Evolutionary conservation across 805 yeast species (phyloP).

Genomic region (Ogataea saltuana): DNA sequence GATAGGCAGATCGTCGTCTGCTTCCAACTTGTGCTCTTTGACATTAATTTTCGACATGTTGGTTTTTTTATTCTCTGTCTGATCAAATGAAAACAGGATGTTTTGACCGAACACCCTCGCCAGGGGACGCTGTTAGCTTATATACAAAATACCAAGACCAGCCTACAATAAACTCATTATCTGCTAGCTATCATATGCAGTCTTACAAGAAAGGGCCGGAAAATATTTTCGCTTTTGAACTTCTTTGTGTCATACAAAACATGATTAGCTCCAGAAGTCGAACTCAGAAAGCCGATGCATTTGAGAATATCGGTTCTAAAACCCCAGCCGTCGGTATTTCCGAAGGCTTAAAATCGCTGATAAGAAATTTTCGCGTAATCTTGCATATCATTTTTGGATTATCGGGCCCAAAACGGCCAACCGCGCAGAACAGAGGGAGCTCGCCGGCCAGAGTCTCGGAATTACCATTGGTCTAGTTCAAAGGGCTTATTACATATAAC

Average conservation of each 20-base stretch:
- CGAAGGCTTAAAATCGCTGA: slow-evolving; percentile 8
- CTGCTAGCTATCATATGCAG: slow-evolving; percentile 1
- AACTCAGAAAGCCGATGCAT: not conserved
- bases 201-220: not conserved
- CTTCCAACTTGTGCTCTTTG: not conserved
- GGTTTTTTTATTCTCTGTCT: not conserved
- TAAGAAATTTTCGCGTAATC: not conserved
- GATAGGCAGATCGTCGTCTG: not conserved
- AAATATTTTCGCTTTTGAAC: too few relatives aligned
- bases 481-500: too few relatives aligned
- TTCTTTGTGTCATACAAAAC: too few relatives aligned
- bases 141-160: not conserved
- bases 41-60: slow-evolving; percentile 1
- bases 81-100: too few relatives aligned
- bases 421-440: too few relatives aligned
- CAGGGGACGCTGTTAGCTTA: too few relatives aligned
- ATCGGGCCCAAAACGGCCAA: not conserved
- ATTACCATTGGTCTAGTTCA: not conserved
- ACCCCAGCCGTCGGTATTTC: slow-evolving; percentile 11
- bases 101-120: too few relatives aligned
- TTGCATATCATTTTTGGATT: not conserved
- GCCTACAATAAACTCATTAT: not conserved
- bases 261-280: too few relatives aligned
- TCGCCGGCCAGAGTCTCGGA: not conserved
- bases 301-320: not conserved